Evolutionary conservation across 2,329 filamentous ascomycete genomes (phyloP).

Genomic region (Verticillium dahliae): DNA sequence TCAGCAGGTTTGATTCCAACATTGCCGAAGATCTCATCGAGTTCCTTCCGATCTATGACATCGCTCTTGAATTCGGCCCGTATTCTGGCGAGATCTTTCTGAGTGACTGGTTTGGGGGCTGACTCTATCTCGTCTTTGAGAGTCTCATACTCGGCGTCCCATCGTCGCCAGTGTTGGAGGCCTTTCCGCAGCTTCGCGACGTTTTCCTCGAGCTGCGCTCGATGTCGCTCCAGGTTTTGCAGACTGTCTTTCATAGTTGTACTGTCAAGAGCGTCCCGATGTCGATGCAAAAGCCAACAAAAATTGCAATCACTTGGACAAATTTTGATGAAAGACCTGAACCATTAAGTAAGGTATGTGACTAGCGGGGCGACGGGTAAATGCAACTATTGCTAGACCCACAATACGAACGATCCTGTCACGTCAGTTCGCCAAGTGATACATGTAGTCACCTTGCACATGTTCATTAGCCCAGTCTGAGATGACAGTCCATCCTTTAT

Average conservation of each 20-base stretch:
- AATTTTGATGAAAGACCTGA: neutral
- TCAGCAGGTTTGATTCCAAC: constrained; percentile 41
- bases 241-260: constrained; percentile 42
- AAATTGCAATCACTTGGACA: neutral
- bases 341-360: neutral
- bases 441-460: too few species aligned
- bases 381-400: neutral
- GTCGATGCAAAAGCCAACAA: neutral
- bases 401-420: neutral
- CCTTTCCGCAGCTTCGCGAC: constrained; percentile 67
- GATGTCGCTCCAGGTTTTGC: constrained; percentile 66
- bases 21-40: constrained; percentile 41
- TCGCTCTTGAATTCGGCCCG: constrained; percentile 55
- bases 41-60: constrained; percentile 52
- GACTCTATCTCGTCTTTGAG: constrained; percentile 74
- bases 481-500: neutral
- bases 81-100: constrained; percentile 50
- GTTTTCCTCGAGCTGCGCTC: constrained; percentile 68
- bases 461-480: too few species aligned
- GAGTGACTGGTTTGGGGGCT: constrained; percentile 38
- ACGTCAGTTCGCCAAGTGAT: neutral
- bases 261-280: constrained; percentile 22
- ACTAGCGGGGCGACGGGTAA: neutral
- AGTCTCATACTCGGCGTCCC: constrained; percentile 86
- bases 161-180: constrained; percentile 81